These are phyloP conservation scores for Clarireedia homoeocarpa DNA, from an alignment of 2,329 filamentous ascomycete species.

Conservation along the genomic window DNA sequence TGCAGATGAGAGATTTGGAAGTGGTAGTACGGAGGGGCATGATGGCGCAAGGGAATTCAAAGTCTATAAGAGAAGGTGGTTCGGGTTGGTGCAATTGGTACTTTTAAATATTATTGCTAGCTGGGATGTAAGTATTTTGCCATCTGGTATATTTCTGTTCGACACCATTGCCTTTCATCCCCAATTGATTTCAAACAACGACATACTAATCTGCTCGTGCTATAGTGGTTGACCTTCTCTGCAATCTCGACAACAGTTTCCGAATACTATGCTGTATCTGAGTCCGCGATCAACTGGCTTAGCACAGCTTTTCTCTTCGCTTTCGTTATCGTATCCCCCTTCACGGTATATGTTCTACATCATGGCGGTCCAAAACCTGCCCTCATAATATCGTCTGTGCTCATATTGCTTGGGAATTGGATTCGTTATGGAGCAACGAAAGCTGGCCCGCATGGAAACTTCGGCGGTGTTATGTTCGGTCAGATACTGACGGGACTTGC, in stretches of 20 bases:
- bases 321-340: constrained; percentile 65
- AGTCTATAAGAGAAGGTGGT: constrained; percentile 81
- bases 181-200: not conserved
- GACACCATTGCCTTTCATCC: not conserved
- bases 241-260: constrained; percentile 70
- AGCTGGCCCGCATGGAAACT: constrained; percentile 49
- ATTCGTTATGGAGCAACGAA: constrained; percentile 69
- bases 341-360: constrained; percentile 71
- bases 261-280: constrained; percentile 65
- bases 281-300: constrained; percentile 84
- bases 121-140: constrained; percentile 70
- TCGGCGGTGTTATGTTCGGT: constrained; percentile 76
- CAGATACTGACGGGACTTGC: constrained; percentile 84
- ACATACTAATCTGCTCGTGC: constrained; percentile 7
- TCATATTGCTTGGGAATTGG: constrained; percentile 84
- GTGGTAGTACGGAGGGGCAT: not conserved
- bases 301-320: constrained; percentile 81
- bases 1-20: not conserved
- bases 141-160: not conserved
- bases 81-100: constrained; percentile 75
- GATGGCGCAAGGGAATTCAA: constrained; percentile 30
- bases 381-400: constrained; percentile 63
- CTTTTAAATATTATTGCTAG: constrained; percentile 88
- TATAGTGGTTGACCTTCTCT: constrained; percentile 84
- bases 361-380: constrained; percentile 66